phyloP scores from a whole-genome alignment of 495 filamentous ascomycete genomes.

The Baudoinia panamericana region DNA sequence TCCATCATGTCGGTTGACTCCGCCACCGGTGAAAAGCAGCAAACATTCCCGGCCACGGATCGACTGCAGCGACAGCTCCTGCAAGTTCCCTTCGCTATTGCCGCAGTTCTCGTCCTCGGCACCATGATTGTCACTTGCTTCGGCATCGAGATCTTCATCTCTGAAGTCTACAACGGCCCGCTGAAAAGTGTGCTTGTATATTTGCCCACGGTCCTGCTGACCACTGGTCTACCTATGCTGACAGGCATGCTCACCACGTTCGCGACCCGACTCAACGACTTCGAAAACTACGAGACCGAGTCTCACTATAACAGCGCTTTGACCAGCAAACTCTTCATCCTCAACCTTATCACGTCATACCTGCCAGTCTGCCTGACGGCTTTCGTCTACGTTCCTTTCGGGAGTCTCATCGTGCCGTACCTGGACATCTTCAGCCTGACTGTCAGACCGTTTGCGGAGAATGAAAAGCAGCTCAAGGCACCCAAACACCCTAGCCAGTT shows the following conservation, averaged over 20 bases:
- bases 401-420: constrained; percentile 71
- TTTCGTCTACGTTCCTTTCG: constrained; percentile 95
- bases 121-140: constrained; percentile 78
- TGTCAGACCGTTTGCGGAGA: constrained; percentile 57
- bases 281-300: constrained; percentile 84
- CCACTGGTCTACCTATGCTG: constrained; percentile 66
- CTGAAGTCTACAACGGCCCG: constrained; percentile 84
- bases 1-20: constrained; percentile 66
- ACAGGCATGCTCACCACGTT: constrained; percentile 60
- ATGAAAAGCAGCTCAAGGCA: constrained; percentile 49
- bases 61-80: constrained; percentile 67
- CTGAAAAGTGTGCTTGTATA: constrained; percentile 75
- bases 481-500: constrained; percentile 46
- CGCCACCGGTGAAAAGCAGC: constrained; percentile 68
- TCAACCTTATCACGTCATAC: constrained; percentile 97
- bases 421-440: constrained; percentile 76
- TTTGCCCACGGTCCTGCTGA: constrained; percentile 74
- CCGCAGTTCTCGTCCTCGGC: constrained; percentile 56
- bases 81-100: constrained; percentile 76
- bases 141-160: constrained; percentile 90
- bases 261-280: constrained; percentile 67
- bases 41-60: constrained; percentile 65
- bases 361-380: constrained; percentile 83
- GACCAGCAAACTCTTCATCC: constrained; percentile 80
- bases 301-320: constrained; percentile 67